A percentile compares a stretch with the other conserved stretches of the same genome.
Conservation (phyloP, 345 rosid species). For the Aegle marmelos region DNA sequence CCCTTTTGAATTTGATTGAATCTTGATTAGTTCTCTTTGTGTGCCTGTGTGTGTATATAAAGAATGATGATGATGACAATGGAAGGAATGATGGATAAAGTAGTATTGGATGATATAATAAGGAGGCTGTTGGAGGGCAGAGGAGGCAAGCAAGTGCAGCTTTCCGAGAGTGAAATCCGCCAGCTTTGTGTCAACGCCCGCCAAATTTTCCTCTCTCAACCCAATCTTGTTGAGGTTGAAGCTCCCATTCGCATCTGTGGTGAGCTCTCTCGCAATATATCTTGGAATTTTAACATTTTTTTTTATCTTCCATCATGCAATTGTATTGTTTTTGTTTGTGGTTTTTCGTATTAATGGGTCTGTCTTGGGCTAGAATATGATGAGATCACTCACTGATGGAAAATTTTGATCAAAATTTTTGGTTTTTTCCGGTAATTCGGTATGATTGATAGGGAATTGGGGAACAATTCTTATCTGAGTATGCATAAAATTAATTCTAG, state of each 20-base stretch:
- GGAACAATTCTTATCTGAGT: conserved; percentile 1
- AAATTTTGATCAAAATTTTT: not conserved
- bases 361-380: not conserved
- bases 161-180: conserved; percentile 96
- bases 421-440: not conserved
- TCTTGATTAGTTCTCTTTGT: not conserved
- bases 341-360: not conserved
- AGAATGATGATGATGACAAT: conserved; percentile 59
- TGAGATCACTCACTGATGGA: not conserved
- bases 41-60: not conserved
- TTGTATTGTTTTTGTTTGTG: not conserved
- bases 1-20: conserved; percentile 1
- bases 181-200: conserved; percentile 95
- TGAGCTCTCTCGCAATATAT: conserved; percentile 31
- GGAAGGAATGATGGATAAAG: conserved; percentile 77
- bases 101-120: conserved; percentile 87
- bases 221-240: conserved; percentile 72
- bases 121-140: conserved; percentile 85
- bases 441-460: not conserved
- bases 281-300: not conserved
- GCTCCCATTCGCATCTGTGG: conserved; percentile 95
- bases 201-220: conserved; percentile 86
- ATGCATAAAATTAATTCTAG: not conserved
- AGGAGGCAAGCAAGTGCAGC: conserved; percentile 95
- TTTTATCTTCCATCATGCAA: not conserved